Conservation (phyloP, 441 rosid genomes). For the Adansonia gregorii region DNA sequence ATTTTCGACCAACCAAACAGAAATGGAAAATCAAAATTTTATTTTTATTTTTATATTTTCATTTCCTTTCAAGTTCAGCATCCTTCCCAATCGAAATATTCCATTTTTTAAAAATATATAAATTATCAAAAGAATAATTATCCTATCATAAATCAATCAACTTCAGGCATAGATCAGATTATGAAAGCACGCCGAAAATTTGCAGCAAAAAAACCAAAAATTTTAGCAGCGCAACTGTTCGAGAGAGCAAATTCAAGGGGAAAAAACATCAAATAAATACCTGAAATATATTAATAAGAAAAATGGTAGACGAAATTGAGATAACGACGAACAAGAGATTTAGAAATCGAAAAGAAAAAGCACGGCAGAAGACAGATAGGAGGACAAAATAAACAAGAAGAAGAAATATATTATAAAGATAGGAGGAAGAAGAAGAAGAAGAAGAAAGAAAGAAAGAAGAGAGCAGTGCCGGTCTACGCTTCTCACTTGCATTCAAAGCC, state of each 20-base stretch:
- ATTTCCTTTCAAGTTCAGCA: not conserved
- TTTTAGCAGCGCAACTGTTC: slow-evolving; percentile 17
- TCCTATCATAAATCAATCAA: slow-evolving; percentile 8
- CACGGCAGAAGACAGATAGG: not conserved
- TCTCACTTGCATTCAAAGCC: slow-evolving; percentile 38
- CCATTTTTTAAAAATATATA: not conserved
- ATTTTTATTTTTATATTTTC: not conserved
- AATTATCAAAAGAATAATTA: not conserved
- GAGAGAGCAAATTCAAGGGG: not conserved
- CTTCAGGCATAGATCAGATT: slow-evolving; percentile 29
- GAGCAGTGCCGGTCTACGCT: slow-evolving; percentile 46
- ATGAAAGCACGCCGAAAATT: not conserved
- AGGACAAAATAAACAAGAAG: not conserved
- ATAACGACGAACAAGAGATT: not conserved
- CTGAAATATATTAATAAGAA: slow-evolving; percentile 8
- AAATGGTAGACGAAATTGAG: not conserved
- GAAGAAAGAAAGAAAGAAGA: slow-evolving; percentile 5
- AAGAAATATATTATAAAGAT: not conserved
- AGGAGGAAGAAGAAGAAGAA: not conserved
- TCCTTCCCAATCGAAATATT: slow-evolving; percentile 5
- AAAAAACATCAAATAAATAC: slow-evolving; percentile 22
- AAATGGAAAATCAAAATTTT: not conserved
- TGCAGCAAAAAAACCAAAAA: slow-evolving; percentile 18
- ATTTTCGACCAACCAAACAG: not conserved
- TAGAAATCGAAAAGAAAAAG: slow-evolving; percentile 17